Evolutionary conservation across 805 yeast genomes (phyloP).

Genomic region (Tetrapisispora phaffii): DNA sequence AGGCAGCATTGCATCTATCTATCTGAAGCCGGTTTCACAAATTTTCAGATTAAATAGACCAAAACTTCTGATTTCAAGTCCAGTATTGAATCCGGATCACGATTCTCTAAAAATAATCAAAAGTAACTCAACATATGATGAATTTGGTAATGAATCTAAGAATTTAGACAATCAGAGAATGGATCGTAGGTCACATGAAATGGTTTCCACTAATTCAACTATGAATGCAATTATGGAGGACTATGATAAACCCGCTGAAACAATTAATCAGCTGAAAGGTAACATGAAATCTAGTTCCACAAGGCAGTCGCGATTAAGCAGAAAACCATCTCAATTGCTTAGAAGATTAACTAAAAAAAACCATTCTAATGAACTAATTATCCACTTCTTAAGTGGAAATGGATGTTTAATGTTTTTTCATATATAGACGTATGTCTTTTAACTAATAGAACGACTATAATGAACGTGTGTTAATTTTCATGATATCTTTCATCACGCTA

Average conservation of each 20-base stretch:
- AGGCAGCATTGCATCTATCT: constrained; percentile 75
- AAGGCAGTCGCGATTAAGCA: constrained; percentile 24
- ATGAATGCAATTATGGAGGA: constrained; percentile 27
- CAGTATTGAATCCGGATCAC: constrained; percentile 33
- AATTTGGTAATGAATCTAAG: neutral
- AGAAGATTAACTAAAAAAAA: constrained; percentile 18
- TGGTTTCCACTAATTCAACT: neutral
- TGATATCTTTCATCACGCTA: no score
- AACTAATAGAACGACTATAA: no score
- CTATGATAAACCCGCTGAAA: constrained; percentile 33
- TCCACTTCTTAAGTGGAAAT: neutral
- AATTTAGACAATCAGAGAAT: neutral
- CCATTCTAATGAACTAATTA: constrained; percentile 10
- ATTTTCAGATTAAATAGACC: constrained; percentile 61
- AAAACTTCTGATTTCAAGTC: constrained; percentile 40
- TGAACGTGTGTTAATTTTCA: no score
- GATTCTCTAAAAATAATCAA: constrained; percentile 11
- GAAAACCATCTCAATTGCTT: constrained; percentile 30
- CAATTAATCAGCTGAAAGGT: constrained; percentile 29
- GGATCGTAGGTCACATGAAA: neutral
- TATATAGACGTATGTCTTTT: no score
- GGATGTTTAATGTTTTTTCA: no score
- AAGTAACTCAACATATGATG: constrained; percentile 1
- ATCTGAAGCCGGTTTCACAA: constrained; percentile 71
- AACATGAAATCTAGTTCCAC: constrained; percentile 24